Conservation (phyloP, 208 protist species). For the Lotmaria passim region DNA sequence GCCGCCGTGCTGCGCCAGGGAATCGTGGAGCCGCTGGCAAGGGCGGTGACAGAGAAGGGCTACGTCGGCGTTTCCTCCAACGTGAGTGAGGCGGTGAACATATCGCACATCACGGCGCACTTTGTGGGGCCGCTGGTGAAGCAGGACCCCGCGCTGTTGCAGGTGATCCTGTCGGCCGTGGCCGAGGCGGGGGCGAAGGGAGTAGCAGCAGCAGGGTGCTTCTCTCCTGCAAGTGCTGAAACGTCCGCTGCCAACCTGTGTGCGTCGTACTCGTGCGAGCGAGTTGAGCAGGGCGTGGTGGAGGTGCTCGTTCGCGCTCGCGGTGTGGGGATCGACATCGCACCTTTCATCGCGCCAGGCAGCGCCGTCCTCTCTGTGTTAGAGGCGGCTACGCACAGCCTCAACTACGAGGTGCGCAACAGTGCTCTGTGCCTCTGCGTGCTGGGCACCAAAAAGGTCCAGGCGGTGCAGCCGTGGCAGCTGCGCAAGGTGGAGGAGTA, state of each 20-base stretch:
- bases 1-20: conserved; percentile 35
- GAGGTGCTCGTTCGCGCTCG: conserved; percentile 74
- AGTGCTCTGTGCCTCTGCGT: conserved; percentile 72
- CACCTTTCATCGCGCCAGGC: conserved; percentile 47
- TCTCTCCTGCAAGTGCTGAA: not conserved
- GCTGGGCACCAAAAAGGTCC: conserved; percentile 57
- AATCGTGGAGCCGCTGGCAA: conserved; percentile 60
- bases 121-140: conserved; percentile 84
- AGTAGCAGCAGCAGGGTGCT: too few species aligned
- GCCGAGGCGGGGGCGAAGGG: too few species aligned
- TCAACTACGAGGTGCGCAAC: conserved; percentile 70
- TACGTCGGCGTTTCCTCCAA: conserved; percentile 55
- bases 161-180: conserved; percentile 33
- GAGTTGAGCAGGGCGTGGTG: conserved; percentile 72
- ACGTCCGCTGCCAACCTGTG: not conserved
- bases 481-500: conserved; percentile 78
- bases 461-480: conserved; percentile 69
- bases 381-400: conserved; percentile 45
- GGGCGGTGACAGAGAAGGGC: conserved; percentile 53
- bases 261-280: conserved; percentile 20
- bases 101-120: conserved; percentile 79
- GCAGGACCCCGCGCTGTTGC: conserved; percentile 31
- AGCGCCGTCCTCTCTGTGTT: conserved; percentile 47
- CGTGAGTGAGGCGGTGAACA: conserved; percentile 46
- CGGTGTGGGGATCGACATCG: conserved; percentile 63